phyloP scores from a whole-genome alignment of 2,329 filamentous ascomycete genomes.

The Monilinia fructicola region DNA sequence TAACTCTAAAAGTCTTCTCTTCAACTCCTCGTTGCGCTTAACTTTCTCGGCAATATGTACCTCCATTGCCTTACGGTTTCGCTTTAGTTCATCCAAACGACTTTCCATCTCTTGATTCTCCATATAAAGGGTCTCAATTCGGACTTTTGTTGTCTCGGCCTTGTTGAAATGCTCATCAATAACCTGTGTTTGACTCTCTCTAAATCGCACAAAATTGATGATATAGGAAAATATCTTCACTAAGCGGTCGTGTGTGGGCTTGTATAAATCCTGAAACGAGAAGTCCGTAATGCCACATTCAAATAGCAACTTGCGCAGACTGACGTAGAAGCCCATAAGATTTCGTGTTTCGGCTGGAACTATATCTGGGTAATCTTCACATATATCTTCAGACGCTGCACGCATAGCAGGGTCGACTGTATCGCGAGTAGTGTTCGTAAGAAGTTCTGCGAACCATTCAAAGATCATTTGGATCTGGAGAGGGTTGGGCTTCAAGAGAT shows the following conservation, averaged over 20 bases:
- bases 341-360: conserved; percentile 86
- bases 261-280: conserved; percentile 86
- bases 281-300: conserved; percentile 95
- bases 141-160: conserved; percentile 77
- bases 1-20: conserved; percentile 76
- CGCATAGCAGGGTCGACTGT: conserved; percentile 94
- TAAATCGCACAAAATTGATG: conserved; percentile 98
- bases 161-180: conserved; percentile 96
- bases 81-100: conserved; percentile 76
- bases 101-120: conserved; percentile 87
- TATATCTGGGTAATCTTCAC: conserved; percentile 79
- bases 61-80: conserved; percentile 78
- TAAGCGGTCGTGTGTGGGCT: conserved; percentile 83
- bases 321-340: conserved; percentile 92
- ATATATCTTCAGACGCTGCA: conserved; percentile 84
- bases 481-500: conserved; percentile 91
- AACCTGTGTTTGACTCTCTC: conserved; percentile 83
- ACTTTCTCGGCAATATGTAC: conserved; percentile 80
- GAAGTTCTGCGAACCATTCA: conserved; percentile 92
- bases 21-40: conserved; percentile 81
- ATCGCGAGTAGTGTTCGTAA: conserved; percentile 91
- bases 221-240: conserved; percentile 96
- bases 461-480: conserved; percentile 96
- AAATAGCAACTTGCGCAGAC: conserved; percentile 72
- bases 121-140: conserved; percentile 80